phyloP scores from a whole-genome alignment of 129 eudicot species.

The Silybum marianum region DNA sequence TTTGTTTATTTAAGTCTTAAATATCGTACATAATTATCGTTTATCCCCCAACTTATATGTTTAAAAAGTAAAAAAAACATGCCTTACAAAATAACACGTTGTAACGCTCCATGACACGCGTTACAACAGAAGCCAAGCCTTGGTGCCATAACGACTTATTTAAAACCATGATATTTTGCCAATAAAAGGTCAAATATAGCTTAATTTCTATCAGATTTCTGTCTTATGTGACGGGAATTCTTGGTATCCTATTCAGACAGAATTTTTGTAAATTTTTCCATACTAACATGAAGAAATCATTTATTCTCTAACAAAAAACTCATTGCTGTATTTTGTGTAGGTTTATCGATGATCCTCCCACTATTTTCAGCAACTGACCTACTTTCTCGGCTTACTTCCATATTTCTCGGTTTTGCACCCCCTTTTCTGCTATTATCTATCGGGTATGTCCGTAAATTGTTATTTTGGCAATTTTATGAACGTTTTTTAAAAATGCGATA shows the following conservation, averaged over 20 bases:
- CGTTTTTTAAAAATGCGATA: background rate
- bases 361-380: slow-evolving; percentile 80
- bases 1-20: background rate
- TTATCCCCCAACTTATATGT: no score
- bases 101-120: no score
- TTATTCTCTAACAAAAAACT: background rate
- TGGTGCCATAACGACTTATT: no score
- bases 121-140: no score
- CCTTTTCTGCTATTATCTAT: slow-evolving; percentile 88
- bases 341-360: slow-evolving; percentile 80
- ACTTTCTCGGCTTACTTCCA: slow-evolving; percentile 81
- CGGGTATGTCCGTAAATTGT: slow-evolving; percentile 54
- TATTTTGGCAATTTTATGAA: background rate
- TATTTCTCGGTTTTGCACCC: slow-evolving; percentile 96
- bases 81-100: no score
- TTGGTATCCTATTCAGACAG: background rate
- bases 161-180: background rate
- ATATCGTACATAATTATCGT: no score
- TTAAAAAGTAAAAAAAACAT: no score
- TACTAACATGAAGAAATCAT: background rate
- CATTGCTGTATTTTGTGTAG: slow-evolving; percentile 35
- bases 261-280: background rate
- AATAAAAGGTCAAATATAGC: background rate
- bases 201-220: background rate
- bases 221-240: background rate